phyloP scores from a whole-genome alignment of 2,329 filamentous ascomycete genomes.

The Fusarium palustre region DNA sequence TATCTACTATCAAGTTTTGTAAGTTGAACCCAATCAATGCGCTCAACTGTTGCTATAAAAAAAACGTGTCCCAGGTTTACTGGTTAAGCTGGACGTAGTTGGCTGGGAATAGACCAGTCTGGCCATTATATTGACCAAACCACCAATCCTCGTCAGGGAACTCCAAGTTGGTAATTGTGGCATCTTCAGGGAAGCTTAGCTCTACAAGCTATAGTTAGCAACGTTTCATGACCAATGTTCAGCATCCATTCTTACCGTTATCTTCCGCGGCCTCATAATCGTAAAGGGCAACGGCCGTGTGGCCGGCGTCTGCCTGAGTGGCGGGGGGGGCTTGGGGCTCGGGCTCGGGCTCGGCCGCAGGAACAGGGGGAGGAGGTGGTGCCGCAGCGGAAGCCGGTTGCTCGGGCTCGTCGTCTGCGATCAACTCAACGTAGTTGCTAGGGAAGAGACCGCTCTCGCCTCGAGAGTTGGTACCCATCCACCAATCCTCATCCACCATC shows the following conservation, averaged over 20 bases:
- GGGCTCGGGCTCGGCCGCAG: slow-evolving; percentile 51
- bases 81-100: slow-evolving; percentile 73
- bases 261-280: slow-evolving; percentile 98
- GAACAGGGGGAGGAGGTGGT: slow-evolving; percentile 49
- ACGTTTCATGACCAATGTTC: background rate
- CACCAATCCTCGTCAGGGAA: slow-evolving; percentile 99
- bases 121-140: slow-evolving; percentile 86
- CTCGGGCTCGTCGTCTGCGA: slow-evolving; percentile 72
- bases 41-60: slow-evolving; percentile 14
- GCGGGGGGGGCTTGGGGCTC: slow-evolving; percentile 54
- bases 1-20: slow-evolving; percentile 41
- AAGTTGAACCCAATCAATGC: slow-evolving; percentile 9
- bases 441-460: slow-evolving; percentile 94
- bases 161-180: slow-evolving; percentile 83
- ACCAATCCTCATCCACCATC: slow-evolving; percentile 99
- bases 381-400: slow-evolving; percentile 47
- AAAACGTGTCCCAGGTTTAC: slow-evolving; percentile 12
- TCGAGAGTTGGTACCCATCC: slow-evolving; percentile 89
- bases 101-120: slow-evolving; percentile 84
- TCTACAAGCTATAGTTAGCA: slow-evolving; percentile 57
- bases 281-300: slow-evolving; percentile 86
- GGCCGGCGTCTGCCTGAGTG: slow-evolving; percentile 58
- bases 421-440: slow-evolving; percentile 93
- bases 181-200: slow-evolving; percentile 88
- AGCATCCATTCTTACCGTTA: slow-evolving; percentile 68